Percentiles rank a stretch among this genome's conserved stretches.
These are phyloP conservation scores for Myxozyma lipomycoides DNA, from an alignment of 805 yeast species.

Conservation along the genomic window DNA sequence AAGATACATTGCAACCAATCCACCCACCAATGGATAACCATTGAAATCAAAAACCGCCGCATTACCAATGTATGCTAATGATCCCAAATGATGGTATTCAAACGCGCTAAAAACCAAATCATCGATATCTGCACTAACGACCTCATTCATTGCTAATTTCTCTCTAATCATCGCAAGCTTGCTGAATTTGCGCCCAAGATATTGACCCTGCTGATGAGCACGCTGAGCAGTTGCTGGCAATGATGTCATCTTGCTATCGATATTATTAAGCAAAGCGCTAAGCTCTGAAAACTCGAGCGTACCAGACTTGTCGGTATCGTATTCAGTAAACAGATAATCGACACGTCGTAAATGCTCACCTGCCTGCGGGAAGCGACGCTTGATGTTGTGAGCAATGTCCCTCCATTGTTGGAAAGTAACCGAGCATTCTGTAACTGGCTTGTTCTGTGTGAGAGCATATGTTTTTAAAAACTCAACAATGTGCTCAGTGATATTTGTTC, in stretches of 20 bases:
- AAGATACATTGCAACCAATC: slow-evolving; percentile 63
- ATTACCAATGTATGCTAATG: slow-evolving; percentile 65
- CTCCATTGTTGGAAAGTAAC: slow-evolving; percentile 44
- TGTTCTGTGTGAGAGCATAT: slow-evolving; percentile 23
- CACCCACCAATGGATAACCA: slow-evolving; percentile 59
- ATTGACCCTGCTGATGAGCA: slow-evolving; percentile 67
- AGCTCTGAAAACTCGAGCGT: slow-evolving; percentile 52
- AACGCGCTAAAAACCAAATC: slow-evolving; percentile 55
- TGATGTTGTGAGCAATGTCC: slow-evolving; percentile 47
- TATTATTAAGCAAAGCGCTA: slow-evolving; percentile 47
- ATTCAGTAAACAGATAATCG: slow-evolving; percentile 50
- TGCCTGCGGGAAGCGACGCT: slow-evolving; percentile 54
- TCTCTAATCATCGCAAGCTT: slow-evolving; percentile 48
- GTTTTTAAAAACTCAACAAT: slow-evolving; percentile 47
- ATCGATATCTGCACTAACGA: slow-evolving; percentile 54
- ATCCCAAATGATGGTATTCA: slow-evolving; percentile 60
- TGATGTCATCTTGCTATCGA: slow-evolving; percentile 61
- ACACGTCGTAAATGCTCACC: slow-evolving; percentile 52
- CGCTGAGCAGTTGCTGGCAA: slow-evolving; percentile 74
- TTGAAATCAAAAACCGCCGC: slow-evolving; percentile 67
- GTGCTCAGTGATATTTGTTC: slow-evolving; percentile 56
- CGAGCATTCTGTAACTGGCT: slow-evolving; percentile 17
- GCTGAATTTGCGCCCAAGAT: slow-evolving; percentile 57
- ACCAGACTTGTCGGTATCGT: slow-evolving; percentile 48
- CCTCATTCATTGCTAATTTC: slow-evolving; percentile 44